These are phyloP conservation scores for Fusarium incarnatum DNA, from an alignment of 2,329 filamentous ascomycete genomes.

Conservation along the genomic window DNA sequence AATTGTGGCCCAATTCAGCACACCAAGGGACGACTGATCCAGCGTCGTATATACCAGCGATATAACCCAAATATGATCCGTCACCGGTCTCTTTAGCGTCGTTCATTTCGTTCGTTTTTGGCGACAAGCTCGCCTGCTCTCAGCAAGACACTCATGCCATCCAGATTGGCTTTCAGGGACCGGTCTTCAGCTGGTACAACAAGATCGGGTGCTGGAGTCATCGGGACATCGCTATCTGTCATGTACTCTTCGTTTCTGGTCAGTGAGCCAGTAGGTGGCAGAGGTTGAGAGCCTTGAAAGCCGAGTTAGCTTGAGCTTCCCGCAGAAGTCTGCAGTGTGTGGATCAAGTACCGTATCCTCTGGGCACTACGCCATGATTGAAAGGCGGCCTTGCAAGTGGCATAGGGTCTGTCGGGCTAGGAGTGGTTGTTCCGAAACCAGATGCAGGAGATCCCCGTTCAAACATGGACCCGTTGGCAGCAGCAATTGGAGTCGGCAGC, in stretches of 20 bases:
- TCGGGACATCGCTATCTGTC: constrained; percentile 49
- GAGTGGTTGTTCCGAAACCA: constrained; percentile 31
- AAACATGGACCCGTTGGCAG: constrained; percentile 26
- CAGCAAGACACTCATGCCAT: constrained; percentile 70
- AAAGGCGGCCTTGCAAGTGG: constrained; percentile 33
- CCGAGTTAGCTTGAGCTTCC: constrained; percentile 47
- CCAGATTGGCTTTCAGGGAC: constrained; percentile 53
- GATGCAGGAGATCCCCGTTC: constrained; percentile 40
- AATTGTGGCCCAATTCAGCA: not conserved
- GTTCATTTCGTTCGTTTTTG: constrained; percentile 49
- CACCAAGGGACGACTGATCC: not conserved
- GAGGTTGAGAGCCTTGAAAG: constrained; percentile 51
- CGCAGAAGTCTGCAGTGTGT: constrained; percentile 24
- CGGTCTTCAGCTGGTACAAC: constrained; percentile 32
- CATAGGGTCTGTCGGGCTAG: constrained; percentile 45
- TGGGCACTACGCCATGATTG: constrained; percentile 41
- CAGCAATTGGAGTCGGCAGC: constrained; percentile 31
- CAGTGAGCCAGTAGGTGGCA: constrained; percentile 49
- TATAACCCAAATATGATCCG: not conserved
- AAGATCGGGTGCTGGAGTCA: constrained; percentile 45
- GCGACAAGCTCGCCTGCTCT: constrained; percentile 70
- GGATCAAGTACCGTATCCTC: constrained; percentile 53
- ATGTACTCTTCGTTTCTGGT: constrained; percentile 48
- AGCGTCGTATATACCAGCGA: not conserved
- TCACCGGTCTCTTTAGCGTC: constrained; percentile 18